Base-by-base conservation (phyloP, 2,329 filamentous ascomycete genomes). In the Lojkania enalia region DNA sequence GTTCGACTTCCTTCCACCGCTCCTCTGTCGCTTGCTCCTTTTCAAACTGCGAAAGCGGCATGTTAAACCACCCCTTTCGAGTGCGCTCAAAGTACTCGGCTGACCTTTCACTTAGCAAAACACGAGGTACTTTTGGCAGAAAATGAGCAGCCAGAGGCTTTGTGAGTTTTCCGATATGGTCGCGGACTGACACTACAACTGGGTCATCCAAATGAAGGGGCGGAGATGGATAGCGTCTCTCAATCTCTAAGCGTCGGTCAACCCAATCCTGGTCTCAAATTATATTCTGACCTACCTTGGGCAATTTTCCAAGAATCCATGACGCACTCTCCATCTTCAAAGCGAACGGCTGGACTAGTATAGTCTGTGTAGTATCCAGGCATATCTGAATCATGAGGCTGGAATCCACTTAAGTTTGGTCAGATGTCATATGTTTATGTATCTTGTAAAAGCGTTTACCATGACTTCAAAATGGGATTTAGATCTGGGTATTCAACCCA, bases 401-500 rank as follows among this genome's bases (percentile, higher is more conserved):
- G 69, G 39, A 79, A 60, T 42, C 72, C 74, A n/a, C n/a, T n/a
- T n/a, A n/a, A n/a, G n/a, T n/a, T n/a, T n/a, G n/a, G n/a, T n/a
- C n/a, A n/a, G n/a, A n/a, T n/a, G n/a, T n/a, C n/a, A n/a, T n/a
- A n/a, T n/a, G n/a, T n/a, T n/a, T n/a, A n/a, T n/a, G n/a, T n/a
- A n/a, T n/a, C n/a, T n/a, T n/a, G n/a, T n/a, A n/a, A n/a, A n/a
- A n/a, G n/a, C 9, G 65, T 75, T 55, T 57, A 83, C 81, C 82
- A 73, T 20, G 75, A 71, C 55, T 80, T 72, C 38, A 88, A 71
- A 2, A 66, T 78, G 1, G 79, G 67, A 44, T 73, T 77, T 48
- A 90, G 74, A 25, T 87, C 79, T 1, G 84, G 85, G 53, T 86
- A 88, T 58, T 87, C 83, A 13, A 83, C 68, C 83, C 84, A 88